Evolutionary conservation across 2,329 filamentous ascomycete species (phyloP), one percentile per base, ranked within the genome.

Genomic region (Fusarium euwallaceae): DNA sequence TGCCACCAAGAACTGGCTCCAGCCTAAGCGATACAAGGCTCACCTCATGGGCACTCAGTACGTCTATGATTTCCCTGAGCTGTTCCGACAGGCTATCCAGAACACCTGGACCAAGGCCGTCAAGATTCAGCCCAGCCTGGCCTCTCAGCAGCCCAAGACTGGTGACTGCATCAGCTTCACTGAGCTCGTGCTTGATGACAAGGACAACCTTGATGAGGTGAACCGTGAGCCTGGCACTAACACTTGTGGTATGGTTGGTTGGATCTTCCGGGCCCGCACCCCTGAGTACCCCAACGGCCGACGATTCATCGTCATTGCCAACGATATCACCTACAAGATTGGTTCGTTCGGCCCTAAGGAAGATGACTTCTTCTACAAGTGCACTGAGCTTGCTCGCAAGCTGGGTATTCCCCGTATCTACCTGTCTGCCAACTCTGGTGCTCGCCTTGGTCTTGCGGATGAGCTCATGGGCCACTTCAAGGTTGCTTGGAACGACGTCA

Each of bases 251-350:
- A 99, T 99, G 97, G 96, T 99, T 66, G 97, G 95, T 77, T 99
- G 97, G 97, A 90, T 98, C 76, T 93, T 98, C 83, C 97, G 94
- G 72, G 97, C 95, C 17, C 95, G 92, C 82, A 98, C 97, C 2
- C 97, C 97, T 11, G 97, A 99, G 84, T 99, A 99, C 83, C 96
- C 97, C 68, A 90, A 91, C 75, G 97, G 97, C 69, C 92, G 97
- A 77, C 94, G 94, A 81, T 98, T 98, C 86, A 92, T 99, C 82
- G 94, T 99, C 75, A 93, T 99, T 73, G 95, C 97, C 89, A 99
- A 99, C 89, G 97, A 99, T 82, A 99, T 99, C 83, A 99, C 97
- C 20, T 98, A 95, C 90, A 97, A 97, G 89, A 99, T 98, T 83
- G 97, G 97, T 81, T 98, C 95, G 2, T 99, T 99, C 83, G 97